Base-by-base conservation (phyloP, 2,329 filamentous ascomycete genomes). In the Botryotinia calthae region DNA sequence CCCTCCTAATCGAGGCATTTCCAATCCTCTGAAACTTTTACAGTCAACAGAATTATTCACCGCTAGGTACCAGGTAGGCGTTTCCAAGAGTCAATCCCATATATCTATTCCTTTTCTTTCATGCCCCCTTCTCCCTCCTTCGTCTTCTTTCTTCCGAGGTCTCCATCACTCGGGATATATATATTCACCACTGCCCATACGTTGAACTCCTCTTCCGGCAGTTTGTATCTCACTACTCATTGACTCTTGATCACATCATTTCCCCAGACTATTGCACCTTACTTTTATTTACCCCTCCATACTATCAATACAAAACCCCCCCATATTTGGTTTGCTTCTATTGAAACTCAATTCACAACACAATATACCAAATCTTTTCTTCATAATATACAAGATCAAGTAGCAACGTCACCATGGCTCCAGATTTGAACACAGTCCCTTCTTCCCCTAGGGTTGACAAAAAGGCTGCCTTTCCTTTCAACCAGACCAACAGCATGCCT, bases 391-490 rank as follows among this genome's bases (percentile, higher is more conserved):
- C 4, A 34, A 37, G 44, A 16, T 44, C 6, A 22, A 63, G 22
- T n/a, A 14, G 16, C 37, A 20, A 16, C 16, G 46, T 40, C 73
- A 72, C 22, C 18, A 92, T 93, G 91, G 87, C 90, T 76, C 91
- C 91, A 68, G 91, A 94, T 83, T 86, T 93, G 80, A 92, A 93
- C 84, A 90, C 90, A 10, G 85, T 94, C 73, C 88, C 89, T 59
- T 83, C 85, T 54, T 90, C 89, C 44, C 85, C 85, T 75, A 84
- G 72, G 76, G 78, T 65, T 14, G 62, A 72, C 1, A 67, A 61
- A n/a, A 67, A 67, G 22, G 6, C 58, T 76, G 77, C 69, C 64
- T 75, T 73, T 37, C 73, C 70, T n/a, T 76, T 78, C 40, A 79
- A 82, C 72, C 80, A 72, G 18, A 42, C 74, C 72, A 80, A 72